These are phyloP conservation scores for Grosmannia serpens DNA, from an alignment of 2,329 filamentous ascomycete genomes.

Conservation along the genomic window DNA sequence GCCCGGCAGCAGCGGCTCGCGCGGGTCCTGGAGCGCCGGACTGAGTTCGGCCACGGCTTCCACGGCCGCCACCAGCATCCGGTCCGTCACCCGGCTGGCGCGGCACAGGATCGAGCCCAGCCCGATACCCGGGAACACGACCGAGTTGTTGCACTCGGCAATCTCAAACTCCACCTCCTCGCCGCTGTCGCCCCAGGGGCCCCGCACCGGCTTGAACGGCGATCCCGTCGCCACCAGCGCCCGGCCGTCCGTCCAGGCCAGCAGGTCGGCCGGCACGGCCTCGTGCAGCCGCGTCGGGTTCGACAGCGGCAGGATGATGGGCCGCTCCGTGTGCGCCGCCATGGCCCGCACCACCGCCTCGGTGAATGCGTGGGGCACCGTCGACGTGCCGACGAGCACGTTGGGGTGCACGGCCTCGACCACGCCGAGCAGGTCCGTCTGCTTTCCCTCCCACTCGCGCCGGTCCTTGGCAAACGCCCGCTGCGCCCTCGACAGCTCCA, in stretches of 20 bases:
- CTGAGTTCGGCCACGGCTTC: conserved; percentile 60
- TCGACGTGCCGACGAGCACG: conserved; percentile 75
- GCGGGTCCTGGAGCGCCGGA: conserved; percentile 53
- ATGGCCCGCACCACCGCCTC: conserved; percentile 64
- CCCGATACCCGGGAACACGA: conserved; percentile 76
- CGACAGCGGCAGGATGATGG: conserved; percentile 71
- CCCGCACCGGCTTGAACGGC: conserved; percentile 64
- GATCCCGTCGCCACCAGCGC: conserved; percentile 75
- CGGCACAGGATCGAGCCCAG: conserved; percentile 66
- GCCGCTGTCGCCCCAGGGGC: conserved; percentile 38
- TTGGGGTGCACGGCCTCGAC: conserved; percentile 65
- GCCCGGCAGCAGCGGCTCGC: conserved; percentile 61
- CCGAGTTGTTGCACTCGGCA: conserved; percentile 83
- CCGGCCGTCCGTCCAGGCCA: conserved; percentile 65
- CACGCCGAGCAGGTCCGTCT: conserved; percentile 51
- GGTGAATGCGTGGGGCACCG: conserved; percentile 64
- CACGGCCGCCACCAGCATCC: conserved; percentile 73
- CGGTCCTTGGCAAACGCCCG: conserved; percentile 52
- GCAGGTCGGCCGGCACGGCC: conserved; percentile 64
- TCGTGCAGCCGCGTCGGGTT: conserved; percentile 81
- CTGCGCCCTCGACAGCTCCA: conserved; percentile 49
- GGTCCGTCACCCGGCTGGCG: conserved; percentile 54
- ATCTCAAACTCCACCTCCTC: conserved; percentile 32
- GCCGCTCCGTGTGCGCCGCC: conserved; percentile 58
- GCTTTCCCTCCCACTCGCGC: conserved; percentile 47